Evolutionary conservation across 257 asterid species (phyloP).

Genomic region (Euphrasia confusa): DNA sequence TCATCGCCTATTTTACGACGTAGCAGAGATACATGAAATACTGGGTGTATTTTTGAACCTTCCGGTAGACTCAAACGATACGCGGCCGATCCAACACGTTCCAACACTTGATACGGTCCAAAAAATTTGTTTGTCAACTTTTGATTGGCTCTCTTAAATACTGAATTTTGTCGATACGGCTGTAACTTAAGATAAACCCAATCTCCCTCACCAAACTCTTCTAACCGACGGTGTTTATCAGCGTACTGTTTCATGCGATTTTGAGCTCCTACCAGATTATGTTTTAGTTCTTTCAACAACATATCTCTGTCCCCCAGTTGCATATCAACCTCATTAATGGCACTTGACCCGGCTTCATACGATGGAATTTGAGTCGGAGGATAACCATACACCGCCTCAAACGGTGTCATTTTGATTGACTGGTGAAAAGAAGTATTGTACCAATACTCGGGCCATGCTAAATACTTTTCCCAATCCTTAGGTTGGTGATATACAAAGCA

Average conservation of each 20-base stretch:
- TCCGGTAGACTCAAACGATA: background rate
- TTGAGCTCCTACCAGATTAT: background rate
- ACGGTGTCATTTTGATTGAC: background rate
- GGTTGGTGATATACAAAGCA: no score
- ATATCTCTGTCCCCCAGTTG: no score
- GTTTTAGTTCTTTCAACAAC: no score
- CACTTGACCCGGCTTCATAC: background rate
- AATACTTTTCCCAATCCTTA: no score
- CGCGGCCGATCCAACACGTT: background rate
- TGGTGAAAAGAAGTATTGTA: background rate
- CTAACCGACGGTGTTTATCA: background rate
- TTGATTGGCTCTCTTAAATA: background rate
- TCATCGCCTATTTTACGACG: no score
- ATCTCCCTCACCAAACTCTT: background rate
- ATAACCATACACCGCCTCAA: background rate
- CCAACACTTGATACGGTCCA: background rate
- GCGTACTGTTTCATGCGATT: constrained; percentile 6
- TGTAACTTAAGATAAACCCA: constrained; percentile 2
- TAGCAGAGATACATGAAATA: background rate
- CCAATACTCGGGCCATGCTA: background rate
- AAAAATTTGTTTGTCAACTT: background rate
- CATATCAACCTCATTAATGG: no score
- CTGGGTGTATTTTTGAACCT: background rate
- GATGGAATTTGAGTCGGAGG: background rate
- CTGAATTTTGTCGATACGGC: background rate